Evolutionary conservation across 495 filamentous ascomycete species (phyloP).

Genomic region (Trichoderma reesei): DNA sequence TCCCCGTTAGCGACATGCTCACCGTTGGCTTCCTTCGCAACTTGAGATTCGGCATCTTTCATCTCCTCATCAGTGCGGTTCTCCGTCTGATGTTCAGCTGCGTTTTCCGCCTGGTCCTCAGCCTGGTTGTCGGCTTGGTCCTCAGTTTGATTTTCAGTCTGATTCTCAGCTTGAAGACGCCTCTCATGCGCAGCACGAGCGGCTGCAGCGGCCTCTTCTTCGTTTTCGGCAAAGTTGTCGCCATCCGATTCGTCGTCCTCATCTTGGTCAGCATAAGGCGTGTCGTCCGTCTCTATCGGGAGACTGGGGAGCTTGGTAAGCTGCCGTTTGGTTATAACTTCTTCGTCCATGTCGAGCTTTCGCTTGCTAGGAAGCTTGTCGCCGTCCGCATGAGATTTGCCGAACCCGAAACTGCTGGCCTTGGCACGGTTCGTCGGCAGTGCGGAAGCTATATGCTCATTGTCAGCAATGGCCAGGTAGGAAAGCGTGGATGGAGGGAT

Average conservation of each 20-base stretch:
- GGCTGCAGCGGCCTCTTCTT: slow-evolving; percentile 79
- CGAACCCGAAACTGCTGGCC: slow-evolving; percentile 76
- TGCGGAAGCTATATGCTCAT: slow-evolving; percentile 30
- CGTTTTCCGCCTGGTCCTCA: slow-evolving; percentile 31
- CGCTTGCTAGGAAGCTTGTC: slow-evolving; percentile 62
- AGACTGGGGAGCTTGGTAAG: slow-evolving; percentile 77
- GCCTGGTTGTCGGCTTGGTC: slow-evolving; percentile 27
- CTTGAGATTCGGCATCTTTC: slow-evolving; percentile 2
- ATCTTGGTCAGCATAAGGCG: slow-evolving; percentile 48
- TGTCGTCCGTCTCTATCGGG: slow-evolving; percentile 50
- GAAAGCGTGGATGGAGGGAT: slow-evolving; percentile 15
- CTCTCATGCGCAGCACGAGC: slow-evolving; percentile 59
- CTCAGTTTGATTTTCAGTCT: slow-evolving; percentile 21
- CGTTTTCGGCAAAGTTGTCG: slow-evolving; percentile 64
- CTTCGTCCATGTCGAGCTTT: slow-evolving; percentile 76
- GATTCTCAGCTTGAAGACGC: slow-evolving; percentile 27
- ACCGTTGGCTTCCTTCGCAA: background rate
- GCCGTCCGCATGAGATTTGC: slow-evolving; percentile 51
- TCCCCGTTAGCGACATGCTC: slow-evolving; percentile 19
- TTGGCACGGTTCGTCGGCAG: slow-evolving; percentile 58
- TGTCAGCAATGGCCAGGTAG: slow-evolving; percentile 22
- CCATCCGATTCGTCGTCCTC: slow-evolving; percentile 66
- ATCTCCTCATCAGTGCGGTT: slow-evolving; percentile 41
- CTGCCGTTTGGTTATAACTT: slow-evolving; percentile 76
- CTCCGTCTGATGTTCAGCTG: slow-evolving; percentile 29